Evolutionary conservation across 2,329 filamentous ascomycete species (phyloP), one percentile per base, ranked within the genome.

Genomic region (Herpomyces periplanetae): DNA sequence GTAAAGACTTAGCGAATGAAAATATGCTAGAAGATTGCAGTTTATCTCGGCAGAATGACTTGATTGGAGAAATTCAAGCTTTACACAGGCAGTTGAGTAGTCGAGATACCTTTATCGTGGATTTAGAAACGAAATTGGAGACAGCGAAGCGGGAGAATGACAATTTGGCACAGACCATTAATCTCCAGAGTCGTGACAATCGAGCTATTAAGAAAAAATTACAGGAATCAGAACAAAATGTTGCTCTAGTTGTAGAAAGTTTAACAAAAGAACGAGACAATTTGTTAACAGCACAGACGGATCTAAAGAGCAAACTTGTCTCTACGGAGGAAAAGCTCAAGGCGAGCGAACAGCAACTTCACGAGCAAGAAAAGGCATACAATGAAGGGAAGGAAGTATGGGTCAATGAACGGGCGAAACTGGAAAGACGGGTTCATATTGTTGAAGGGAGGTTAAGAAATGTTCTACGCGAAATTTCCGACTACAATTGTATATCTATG

Each of bases 41-140:
- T n/a, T n/a, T n/a, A n/a, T n/a, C n/a, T n/a, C n/a, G n/a, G n/a
- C n/a, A n/a, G n/a, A n/a, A n/a, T n/a, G n/a, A n/a, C n/a, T n/a
- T n/a, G n/a, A n/a, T n/a, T n/a, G n/a, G n/a, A n/a, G 80, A 96
- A 36, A 96, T 96, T 25, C 44, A 96, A 15, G 56, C 59, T 2
- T 42, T 96, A 19, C 57, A 73, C 10, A 51, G 80, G 22, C 80
- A 96, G 27, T 55, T 91, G 25, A 80, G 96, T 33, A 68, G 65
- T 16, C 88, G 87, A 39, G 52, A 61, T 17, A 66, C 57, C 29
- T 51, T 69, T 20, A 87, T 96, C 21, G 73, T 88, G 33, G 57
- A 52, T 20, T 45, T 96, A 8, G 80, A 96, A 38, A 44, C 49
- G 1, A 57, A 49, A 11, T 42, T 96, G 13, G 58, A 84, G 25